Percentiles rank a stretch among this genome's conserved stretches.
These are phyloP conservation scores for Thymus quinquecostatus DNA, from an alignment of 257 asterid genomes.

Conservation along the genomic window DNA sequence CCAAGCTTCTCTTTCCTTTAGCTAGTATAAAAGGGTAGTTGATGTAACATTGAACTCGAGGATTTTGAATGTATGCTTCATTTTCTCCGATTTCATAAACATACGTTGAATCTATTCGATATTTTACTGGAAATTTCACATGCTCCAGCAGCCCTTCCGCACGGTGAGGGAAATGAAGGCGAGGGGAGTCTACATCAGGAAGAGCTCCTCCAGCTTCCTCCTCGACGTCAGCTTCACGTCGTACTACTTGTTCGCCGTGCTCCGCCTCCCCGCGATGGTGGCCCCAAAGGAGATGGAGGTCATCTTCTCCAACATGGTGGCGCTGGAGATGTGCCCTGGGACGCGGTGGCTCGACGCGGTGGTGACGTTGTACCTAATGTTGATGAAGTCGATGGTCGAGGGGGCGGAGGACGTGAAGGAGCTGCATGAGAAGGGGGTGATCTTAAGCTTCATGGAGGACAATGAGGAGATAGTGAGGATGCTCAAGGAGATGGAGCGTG, in stretches of 20 bases:
- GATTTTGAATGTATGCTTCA: too few relatives aligned
- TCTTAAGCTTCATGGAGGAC: slow-evolving; percentile 28
- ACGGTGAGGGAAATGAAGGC: too few relatives aligned
- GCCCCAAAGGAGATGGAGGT: too few relatives aligned
- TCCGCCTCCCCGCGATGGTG: not conserved
- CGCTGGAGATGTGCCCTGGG: not conserved
- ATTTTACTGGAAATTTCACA: too few relatives aligned
- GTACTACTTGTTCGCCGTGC: not conserved
- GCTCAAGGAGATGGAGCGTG: too few relatives aligned
- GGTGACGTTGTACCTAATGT: not conserved
- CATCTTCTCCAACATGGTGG: not conserved
- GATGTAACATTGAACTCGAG: too few relatives aligned
- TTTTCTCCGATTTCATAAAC: too few relatives aligned
- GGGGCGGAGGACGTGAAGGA: slow-evolving; percentile 34
- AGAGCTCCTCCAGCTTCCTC: not conserved
- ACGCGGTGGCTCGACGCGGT: not conserved
- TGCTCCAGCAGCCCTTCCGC: too few relatives aligned
- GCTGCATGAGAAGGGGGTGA: slow-evolving; percentile 34
- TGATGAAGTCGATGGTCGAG: slow-evolving; percentile 23
- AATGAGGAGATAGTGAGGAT: too few relatives aligned
- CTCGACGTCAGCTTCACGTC: not conserved
- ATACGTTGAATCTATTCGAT: too few relatives aligned
- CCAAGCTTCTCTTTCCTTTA: too few relatives aligned
- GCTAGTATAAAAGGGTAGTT: too few relatives aligned
- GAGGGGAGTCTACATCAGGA: not conserved